Evolutionary conservation across 2,329 filamentous ascomycete genomes (phyloP).

Genomic region (Pestalotiopsis sp.): DNA sequence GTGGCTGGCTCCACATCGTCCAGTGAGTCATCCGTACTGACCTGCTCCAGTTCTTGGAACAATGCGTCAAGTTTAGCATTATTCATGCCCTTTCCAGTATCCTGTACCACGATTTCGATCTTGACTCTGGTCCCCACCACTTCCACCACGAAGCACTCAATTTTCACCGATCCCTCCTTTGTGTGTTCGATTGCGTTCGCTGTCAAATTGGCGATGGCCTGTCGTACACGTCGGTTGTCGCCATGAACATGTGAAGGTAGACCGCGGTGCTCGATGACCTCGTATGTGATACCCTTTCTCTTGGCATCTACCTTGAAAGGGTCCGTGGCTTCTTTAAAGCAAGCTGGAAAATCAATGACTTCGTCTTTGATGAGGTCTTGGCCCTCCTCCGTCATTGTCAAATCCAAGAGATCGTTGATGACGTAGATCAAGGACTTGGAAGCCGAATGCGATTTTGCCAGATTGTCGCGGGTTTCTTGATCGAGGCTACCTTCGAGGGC

Average conservation of each 20-base stretch:
- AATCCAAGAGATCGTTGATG: conserved; percentile 86
- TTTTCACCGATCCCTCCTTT: conserved; percentile 61
- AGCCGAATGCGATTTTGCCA: conserved; percentile 82
- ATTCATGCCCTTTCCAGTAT: conserved; percentile 75
- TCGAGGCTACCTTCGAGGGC: conserved; percentile 80
- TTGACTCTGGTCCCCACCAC: conserved; percentile 54
- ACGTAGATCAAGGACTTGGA: conserved; percentile 93
- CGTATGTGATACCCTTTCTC: conserved; percentile 72
- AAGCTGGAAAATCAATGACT: conserved; percentile 69
- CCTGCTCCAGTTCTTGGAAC: conserved; percentile 60
- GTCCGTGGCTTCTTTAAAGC: conserved; percentile 75
- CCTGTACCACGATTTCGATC: conserved; percentile 73
- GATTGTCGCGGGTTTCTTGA: conserved; percentile 79
- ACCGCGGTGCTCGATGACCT: conserved; percentile 65
- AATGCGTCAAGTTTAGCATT: conserved; percentile 48
- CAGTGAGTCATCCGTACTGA: conserved; percentile 44
- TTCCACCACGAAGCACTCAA: conserved; percentile 68
- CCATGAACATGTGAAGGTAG: conserved; percentile 73
- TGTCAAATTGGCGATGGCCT: conserved; percentile 79
- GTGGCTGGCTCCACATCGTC: conserved; percentile 29
- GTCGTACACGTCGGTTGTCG: conserved; percentile 77
- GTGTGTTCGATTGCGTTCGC: conserved; percentile 87
- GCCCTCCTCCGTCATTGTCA: conserved; percentile 86
- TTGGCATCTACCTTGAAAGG: conserved; percentile 73
- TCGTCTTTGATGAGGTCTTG: conserved; percentile 79